Conservation (phyloP, 495 filamentous ascomycete species). For the Cladorrhinum samala region DNA sequence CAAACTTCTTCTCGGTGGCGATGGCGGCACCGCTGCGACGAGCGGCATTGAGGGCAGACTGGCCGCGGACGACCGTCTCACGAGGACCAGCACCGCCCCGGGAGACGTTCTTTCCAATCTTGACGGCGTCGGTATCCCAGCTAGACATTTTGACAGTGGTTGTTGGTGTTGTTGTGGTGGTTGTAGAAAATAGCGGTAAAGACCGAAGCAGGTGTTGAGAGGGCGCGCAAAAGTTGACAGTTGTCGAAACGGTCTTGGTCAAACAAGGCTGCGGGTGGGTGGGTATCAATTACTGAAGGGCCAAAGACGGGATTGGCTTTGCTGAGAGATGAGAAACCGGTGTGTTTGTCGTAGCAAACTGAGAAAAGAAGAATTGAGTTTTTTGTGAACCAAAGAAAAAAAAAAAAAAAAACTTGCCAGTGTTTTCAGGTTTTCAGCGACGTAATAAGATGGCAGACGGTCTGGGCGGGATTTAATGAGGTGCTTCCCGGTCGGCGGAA, state of each 20-base stretch:
- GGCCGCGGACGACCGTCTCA: conserved; percentile 83
- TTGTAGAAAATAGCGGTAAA: neutral
- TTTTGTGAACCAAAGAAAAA: too few species aligned
- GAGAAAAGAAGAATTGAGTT: neutral
- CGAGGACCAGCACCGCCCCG: conserved; percentile 56
- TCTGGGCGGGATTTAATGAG: conserved; percentile 10
- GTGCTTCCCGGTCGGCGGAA: conserved; percentile 16
- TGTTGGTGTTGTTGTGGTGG: conserved; percentile 1
- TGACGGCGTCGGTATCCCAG: conserved; percentile 77
- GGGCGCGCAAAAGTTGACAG: neutral
- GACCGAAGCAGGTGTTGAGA: too few species aligned
- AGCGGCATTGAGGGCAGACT: conserved; percentile 84
- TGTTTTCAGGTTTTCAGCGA: too few species aligned
- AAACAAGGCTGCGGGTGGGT: neutral
- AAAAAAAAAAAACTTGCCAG: too few species aligned
- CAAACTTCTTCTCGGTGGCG: conserved; percentile 89
- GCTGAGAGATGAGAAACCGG: too few species aligned
- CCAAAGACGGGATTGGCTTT: neutral
- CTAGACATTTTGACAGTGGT: conserved; percentile 44
- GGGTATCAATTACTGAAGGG: too few species aligned
- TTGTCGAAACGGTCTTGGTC: neutral
- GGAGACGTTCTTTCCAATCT: conserved; percentile 80
- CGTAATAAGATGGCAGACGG: conserved; percentile 7
- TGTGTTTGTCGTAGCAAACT: neutral
- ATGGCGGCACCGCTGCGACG: conserved; percentile 70